Evolutionary conservation across 2,329 filamentous ascomycete genomes (phyloP).

Genomic region (Pleurostoma richardsiae): DNA sequence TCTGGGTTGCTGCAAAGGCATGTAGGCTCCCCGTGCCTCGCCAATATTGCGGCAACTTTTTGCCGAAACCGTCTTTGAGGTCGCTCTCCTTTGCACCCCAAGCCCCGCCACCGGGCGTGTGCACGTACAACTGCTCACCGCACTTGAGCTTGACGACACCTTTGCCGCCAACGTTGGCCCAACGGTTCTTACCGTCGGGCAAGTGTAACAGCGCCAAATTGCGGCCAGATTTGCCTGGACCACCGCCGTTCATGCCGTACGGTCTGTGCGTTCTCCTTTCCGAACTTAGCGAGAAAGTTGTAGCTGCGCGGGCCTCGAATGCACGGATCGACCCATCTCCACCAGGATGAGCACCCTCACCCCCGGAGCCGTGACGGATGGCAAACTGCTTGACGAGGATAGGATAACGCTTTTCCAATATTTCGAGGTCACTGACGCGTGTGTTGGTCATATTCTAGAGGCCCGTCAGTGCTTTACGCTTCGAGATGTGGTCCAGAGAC

Average conservation of each 20-base stretch:
- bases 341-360: conserved; percentile 17
- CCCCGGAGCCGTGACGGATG: conserved; percentile 19
- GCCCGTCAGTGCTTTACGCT: conserved; percentile 10
- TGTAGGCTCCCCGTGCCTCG: not conserved
- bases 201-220: conserved; percentile 17
- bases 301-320: conserved; percentile 20
- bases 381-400: conserved; percentile 21
- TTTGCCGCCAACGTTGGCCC: conserved; percentile 23
- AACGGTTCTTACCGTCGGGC: conserved; percentile 13
- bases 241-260: conserved; percentile 25
- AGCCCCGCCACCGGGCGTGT: conserved; percentile 27
- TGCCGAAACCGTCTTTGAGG: not conserved
- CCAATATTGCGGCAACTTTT: not conserved
- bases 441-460: conserved; percentile 19
- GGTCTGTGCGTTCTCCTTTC: conserved; percentile 23
- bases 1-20: not conserved
- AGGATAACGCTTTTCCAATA: conserved; percentile 24
- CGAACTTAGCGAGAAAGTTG: conserved; percentile 27
- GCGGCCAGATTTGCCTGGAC: conserved; percentile 7
- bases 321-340: conserved; percentile 24
- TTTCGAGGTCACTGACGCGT: conserved; percentile 18
- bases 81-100: conserved; percentile 7
- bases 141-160: conserved; percentile 16
- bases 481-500: conserved; percentile 1
- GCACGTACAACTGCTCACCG: conserved; percentile 27